Percentiles rank a stretch among this genome's conserved stretches.
Evolutionary conservation across 495 filamentous ascomycete genomes (phyloP).

Genomic region (Lasiosphaeria ovina): DNA sequence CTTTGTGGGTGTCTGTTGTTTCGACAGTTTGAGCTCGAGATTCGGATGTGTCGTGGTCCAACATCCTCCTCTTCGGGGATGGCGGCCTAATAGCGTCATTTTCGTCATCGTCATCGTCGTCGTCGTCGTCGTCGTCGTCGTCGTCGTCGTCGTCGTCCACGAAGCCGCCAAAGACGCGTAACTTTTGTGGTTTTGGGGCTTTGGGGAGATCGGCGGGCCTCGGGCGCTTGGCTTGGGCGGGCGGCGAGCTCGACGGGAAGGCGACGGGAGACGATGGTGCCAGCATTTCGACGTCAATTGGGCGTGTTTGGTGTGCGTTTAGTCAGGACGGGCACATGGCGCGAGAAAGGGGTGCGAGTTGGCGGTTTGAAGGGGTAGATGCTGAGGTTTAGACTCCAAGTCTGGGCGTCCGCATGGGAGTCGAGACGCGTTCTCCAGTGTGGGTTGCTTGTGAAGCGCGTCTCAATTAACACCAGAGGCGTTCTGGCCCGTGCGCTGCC

Average conservation of each 20-base stretch:
- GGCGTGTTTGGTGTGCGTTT: not conserved
- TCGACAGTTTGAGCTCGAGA: not conserved
- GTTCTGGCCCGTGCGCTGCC: not conserved
- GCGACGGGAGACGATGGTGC: constrained; percentile 60
- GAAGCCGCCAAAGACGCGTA: constrained; percentile 41
- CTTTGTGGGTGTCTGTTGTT: not conserved
- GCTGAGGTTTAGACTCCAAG: not conserved
- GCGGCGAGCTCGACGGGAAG: constrained; percentile 56
- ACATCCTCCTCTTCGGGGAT: constrained; percentile 40
- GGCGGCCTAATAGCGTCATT: constrained; percentile 29
- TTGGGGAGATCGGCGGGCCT: constrained; percentile 22
- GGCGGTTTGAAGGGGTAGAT: not conserved
- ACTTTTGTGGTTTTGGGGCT: constrained; percentile 17
- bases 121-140: constrained; percentile 35
- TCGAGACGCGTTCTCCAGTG: not conserved
- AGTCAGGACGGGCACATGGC: not conserved
- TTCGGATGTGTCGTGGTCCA: constrained; percentile 16
- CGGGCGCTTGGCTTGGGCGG: constrained; percentile 42
- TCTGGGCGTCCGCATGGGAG: not conserved
- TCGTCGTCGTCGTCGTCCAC: constrained; percentile 49
- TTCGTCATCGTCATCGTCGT: constrained; percentile 48
- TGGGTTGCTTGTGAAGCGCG: not conserved
- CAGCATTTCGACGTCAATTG: constrained; percentile 18
- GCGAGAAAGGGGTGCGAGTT: not conserved
- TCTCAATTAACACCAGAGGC: not conserved